Percentiles rank a stretch among this genome's conserved stretches.
phyloP scores from a whole-genome alignment of 257 asterid genomes.

The Solanum sejunctum region DNA sequence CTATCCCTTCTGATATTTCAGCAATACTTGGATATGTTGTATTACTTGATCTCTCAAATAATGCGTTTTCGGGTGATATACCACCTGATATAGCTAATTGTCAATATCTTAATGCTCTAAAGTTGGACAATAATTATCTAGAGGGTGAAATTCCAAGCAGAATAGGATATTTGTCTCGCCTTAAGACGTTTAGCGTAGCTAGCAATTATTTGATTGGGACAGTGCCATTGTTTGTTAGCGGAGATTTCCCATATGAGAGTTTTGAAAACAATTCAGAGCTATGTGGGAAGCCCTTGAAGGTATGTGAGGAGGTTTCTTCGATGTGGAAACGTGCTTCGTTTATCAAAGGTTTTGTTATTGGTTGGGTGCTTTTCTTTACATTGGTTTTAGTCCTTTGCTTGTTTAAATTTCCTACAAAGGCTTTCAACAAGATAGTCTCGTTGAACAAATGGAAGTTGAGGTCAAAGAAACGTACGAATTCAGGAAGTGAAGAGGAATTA shows the following conservation, averaged over 20 bases:
- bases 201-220: neutral
- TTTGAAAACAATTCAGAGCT: slow-evolving; percentile 4
- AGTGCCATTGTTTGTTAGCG: neutral
- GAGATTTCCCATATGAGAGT: neutral
- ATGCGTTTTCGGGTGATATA: slow-evolving; percentile 3
- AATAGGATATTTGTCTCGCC: neutral
- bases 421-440: neutral
- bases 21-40: neutral
- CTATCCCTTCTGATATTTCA: slow-evolving; percentile 8
- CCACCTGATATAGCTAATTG: neutral
- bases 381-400: neutral
- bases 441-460: neutral
- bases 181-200: neutral
- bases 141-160: slow-evolving; percentile 3
- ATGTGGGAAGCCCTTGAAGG: slow-evolving; percentile 8
- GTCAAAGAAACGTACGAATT: neutral
- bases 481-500: neutral
- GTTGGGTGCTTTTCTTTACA: neutral
- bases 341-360: neutral
- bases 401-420: neutral
- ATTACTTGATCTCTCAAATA: slow-evolving; percentile 11
- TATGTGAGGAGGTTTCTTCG: neutral
- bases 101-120: neutral
- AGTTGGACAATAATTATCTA: neutral
- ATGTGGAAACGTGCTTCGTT: neutral